Evolutionary conservation across 306 rosid genomes (phyloP), one percentile per base, ranked within the genome.

Genomic region (Fagus crenata): DNA sequence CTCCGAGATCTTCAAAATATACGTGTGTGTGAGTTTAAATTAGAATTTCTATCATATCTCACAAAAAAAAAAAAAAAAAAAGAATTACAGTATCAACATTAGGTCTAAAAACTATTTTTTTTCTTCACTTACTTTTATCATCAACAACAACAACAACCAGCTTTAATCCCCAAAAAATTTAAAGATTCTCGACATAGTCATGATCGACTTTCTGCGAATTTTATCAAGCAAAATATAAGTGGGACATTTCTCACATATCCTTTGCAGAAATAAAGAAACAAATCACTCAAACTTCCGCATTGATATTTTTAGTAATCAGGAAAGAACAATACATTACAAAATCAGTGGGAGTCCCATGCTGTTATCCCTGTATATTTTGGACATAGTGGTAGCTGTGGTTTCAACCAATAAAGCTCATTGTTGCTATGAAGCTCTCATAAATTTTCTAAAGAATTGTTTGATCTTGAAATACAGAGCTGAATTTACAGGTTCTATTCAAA

Each of bases 351-450:
- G 18, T 65, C 28, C 71, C 46, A 4, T 2, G 71, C 32, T 6
- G 71, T 65, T 37, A 17, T 65, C 71, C 14, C 46, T 65, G 13
- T 39, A 65, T 37, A 65, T 17, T 65, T 14, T 39, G 49, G 12
- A 37, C 71, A 37, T 7, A 7, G 70, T 33, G 41, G 49, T 39
- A 14, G 46, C 12, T 4, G 71, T 39, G 36, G 12, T 58, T 65
- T 65, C 71, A 15, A 65, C 13, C 71, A 65, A 39, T 17, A 65
- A 65, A 37, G 31, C 71, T 65, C 49, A 7, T 37, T 37, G 71
- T 12, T 17, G 71, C 71, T 37, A 65, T 12, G 17, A 12, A 36
- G 71, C 71, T 65, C 14, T 4, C 71, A 65, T 65, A 15, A 36
- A 65, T 6, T 63, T 61, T 65, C 71, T 37, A 65, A 37, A 15